Conservation (phyloP, 495 filamentous ascomycete genomes). For the Penicillium coprophilum region DNA sequence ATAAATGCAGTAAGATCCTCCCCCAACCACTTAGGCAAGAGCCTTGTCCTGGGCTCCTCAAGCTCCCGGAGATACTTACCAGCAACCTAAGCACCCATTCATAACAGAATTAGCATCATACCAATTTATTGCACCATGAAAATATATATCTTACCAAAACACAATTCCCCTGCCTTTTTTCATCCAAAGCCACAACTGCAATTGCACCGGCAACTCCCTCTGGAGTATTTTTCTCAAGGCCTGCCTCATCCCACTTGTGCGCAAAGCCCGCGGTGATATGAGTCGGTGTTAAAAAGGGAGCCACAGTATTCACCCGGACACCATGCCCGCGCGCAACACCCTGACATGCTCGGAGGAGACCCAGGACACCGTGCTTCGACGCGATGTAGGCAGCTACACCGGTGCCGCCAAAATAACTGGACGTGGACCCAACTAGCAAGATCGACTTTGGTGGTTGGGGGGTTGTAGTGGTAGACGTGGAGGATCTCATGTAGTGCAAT, state of each 20-base stretch:
- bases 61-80: conserved; percentile 29
- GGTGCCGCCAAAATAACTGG: conserved; percentile 36
- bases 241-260: conserved; percentile 21
- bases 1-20: conserved; percentile 29
- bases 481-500: conserved; percentile 20
- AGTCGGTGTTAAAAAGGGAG: conserved; percentile 35
- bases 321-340: conserved; percentile 14
- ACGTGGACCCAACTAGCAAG: conserved; percentile 28
- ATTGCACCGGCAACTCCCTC: conserved; percentile 28
- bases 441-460: conserved; percentile 19
- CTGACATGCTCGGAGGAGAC: conserved; percentile 33
- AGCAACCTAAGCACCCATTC: conserved; percentile 21
- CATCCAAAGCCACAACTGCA: conserved; percentile 21
- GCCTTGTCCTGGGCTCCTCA: conserved; percentile 20
- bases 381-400: conserved; percentile 31
- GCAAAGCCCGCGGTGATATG: conserved; percentile 25
- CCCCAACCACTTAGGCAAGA: conserved; percentile 29
- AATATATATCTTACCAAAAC: conserved; percentile 17
- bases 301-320: conserved; percentile 30
- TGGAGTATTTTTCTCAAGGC: conserved; percentile 27
- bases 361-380: conserved; percentile 35
- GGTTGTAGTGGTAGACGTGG: background rate
- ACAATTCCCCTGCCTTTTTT: conserved; percentile 16
- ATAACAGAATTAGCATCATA: background rate
- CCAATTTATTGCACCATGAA: background rate